Evolutionary conservation across 2,329 filamentous ascomycete species (phyloP), one percentile per base, ranked within the genome.

Genomic region (Aspergillus quadrilineatus): DNA sequence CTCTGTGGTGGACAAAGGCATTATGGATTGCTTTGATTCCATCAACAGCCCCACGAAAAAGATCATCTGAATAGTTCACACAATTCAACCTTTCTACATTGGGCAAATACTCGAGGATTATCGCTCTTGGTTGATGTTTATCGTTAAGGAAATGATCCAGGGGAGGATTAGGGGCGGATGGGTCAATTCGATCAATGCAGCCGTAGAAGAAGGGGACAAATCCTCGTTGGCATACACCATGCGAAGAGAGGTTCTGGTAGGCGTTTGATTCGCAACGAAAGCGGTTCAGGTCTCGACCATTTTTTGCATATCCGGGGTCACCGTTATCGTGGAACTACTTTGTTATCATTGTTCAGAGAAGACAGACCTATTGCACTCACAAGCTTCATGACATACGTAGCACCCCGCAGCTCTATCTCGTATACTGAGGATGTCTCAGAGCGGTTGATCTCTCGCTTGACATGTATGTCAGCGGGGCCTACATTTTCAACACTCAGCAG

Each of bases 91-190:
- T 46, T 39, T 65, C 59, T 15, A 64, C 50, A 43, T 63, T 51
- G 8, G 63, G 56, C n/a, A 69, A 58, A 47, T 68, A 68, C 46
- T 69, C 67, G 14, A 69, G 52, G 4, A 70, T 43, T 7, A 71
- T 64, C 0, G 62, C 67, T 4, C 55, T 61, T 4, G 65, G 63
- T 10, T 54, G 44, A 32, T 53, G 53, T 50, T 62, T 56, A 47
- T 69, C 64, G 1, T 57, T 12, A 1, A 17, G 10, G 42, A 63
- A 65, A 44, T 53, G 39, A 8, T 54, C 7, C 2, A 62, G 26
- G 44, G 17, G 9, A 0, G 56, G 63, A 0, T 55, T 26, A 17
- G 57, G 61, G 10, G 22, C 8, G 7, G 51, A 36, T 9, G 62
- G 63, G 29, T 60, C 46, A 4, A 59, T 4, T 22, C 42, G 50